Conservation (phyloP, 768 basidiomycete genomes). For the Coprinellus aureogranulatus region DNA sequence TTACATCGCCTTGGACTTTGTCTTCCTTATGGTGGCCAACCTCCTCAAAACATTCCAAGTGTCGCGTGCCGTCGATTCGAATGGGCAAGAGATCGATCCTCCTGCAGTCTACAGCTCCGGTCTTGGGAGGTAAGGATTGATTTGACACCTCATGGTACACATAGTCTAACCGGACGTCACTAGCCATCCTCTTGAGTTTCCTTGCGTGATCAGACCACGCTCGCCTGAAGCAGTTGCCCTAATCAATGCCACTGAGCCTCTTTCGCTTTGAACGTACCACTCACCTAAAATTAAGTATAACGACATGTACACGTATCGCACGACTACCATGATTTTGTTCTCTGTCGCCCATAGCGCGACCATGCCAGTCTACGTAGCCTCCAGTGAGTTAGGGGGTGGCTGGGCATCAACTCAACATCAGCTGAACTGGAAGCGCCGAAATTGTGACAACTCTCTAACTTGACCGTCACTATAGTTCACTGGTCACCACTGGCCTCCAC, state of each 20-base stretch:
- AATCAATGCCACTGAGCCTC: background rate
- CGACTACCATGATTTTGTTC: too few relatives aligned
- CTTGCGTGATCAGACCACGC: background rate
- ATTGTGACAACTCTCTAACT: too few relatives aligned
- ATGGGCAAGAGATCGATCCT: conserved; percentile 32
- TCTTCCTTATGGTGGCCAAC: conserved; percentile 43
- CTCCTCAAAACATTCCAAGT: conserved; percentile 40
- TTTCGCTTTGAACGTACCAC: too few relatives aligned
- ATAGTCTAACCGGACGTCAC: background rate
- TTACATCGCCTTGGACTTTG: conserved; percentile 39
- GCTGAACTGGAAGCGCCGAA: background rate
- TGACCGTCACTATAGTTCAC: too few relatives aligned
- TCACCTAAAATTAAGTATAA: too few relatives aligned
- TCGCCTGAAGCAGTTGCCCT: background rate
- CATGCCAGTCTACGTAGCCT: too few relatives aligned
- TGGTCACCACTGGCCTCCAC: too few relatives aligned
- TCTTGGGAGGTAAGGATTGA: conserved; percentile 29
- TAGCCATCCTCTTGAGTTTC: conserved; percentile 5
- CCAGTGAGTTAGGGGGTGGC: too few relatives aligned
- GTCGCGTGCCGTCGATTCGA: conserved; percentile 32
- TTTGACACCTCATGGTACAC: background rate
- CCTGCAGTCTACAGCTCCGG: conserved; percentile 32
- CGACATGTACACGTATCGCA: too few relatives aligned
- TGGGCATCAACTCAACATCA: too few relatives aligned
- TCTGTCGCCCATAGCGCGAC: too few relatives aligned